Evolutionary conservation across 1,139 yeast genomes (phyloP).

Genomic region (Yamadazyma triangularis): DNA sequence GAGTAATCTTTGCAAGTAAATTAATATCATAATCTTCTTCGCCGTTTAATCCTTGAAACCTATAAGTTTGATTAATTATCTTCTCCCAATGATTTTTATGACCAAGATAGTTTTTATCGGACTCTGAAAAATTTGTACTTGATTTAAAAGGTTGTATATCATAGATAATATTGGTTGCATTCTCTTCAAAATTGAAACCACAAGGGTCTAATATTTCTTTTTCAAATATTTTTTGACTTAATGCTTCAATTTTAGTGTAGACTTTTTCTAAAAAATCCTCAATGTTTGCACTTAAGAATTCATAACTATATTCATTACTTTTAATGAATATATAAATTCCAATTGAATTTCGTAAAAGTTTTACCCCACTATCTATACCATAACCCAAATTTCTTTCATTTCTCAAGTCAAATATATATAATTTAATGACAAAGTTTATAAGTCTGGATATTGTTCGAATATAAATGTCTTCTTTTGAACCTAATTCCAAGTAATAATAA

Average conservation of each 20-base stretch:
- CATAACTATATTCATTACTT: constrained; percentile 36
- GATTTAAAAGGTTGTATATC: constrained; percentile 18
- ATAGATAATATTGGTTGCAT: constrained; percentile 18
- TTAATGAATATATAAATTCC: constrained; percentile 51
- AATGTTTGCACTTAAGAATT: constrained; percentile 35
- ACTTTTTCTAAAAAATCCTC: constrained; percentile 42
- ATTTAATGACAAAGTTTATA: constrained; percentile 39
- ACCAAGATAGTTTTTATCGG: constrained; percentile 21
- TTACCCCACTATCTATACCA: constrained; percentile 49
- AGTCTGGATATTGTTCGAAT: constrained; percentile 38
- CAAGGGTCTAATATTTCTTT: constrained; percentile 30
- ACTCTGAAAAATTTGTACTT: constrained; percentile 22
- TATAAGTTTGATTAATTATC: constrained; percentile 38
- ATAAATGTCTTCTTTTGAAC: constrained; percentile 30
- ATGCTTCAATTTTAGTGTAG: constrained; percentile 18
- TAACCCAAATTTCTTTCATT: constrained; percentile 43
- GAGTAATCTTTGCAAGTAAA: constrained; percentile 20
- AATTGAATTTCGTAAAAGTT: constrained; percentile 44
- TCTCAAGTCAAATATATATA: constrained; percentile 45
- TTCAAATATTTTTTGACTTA: constrained; percentile 30
- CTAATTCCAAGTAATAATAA: constrained; percentile 49
- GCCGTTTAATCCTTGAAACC: constrained; percentile 27
- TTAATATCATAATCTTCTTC: constrained; percentile 30
- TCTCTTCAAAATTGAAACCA: constrained; percentile 15
- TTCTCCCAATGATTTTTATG: constrained; percentile 49